Evolutionary conservation across 169 alveolate species (phyloP), one percentile per base, ranked within the genome.

Genomic region (Theileria orientalis): DNA sequence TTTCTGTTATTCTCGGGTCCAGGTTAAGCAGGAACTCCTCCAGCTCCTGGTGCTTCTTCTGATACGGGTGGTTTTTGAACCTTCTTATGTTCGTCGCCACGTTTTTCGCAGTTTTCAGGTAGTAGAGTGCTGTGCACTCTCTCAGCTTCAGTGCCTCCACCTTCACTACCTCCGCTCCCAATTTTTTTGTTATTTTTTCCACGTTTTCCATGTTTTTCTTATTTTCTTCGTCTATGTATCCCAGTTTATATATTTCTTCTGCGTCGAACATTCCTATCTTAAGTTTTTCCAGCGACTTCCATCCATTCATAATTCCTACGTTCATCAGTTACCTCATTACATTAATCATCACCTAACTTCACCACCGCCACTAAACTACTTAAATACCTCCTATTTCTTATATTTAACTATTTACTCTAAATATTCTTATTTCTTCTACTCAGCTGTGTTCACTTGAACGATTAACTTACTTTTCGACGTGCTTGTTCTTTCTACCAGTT

Each of bases 51-150:
- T 57, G 60, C 5, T 2, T 57, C 33, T 54, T 32, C 72, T 59
- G 66, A 62, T 77, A 70, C 21, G 40, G 79, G n/a, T 14, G 33
- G 23, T 77, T 67, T 16, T 59, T 73, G 44, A 77, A 77, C 51
- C 86, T 25, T 27, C 69, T 73, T 25, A 77, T 23, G 76, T 77
- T 77, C 9, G 73, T 32, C 46, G 82, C 74, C 67, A 70, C 54
- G 27, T 77, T 82, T 40, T 73, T 49, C 14, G 86, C 86, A 13
- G 69, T 76, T 21, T 69, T 57, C 21, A 62, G 2, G 63, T 77
- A 76, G 27, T 77, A 77, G 2, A 30, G 7, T 32, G 57, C 44
- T 3, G 76, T 37, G 1, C 21, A 40, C 33, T 57, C 27, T 5
- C 41, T 29, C 69, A 77, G 75, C n/a, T 40, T 37, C 21, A 33